Conservation (phyloP, 2,329 filamentous ascomycete species). For the Fusarium neocosmosporiellum region DNA sequence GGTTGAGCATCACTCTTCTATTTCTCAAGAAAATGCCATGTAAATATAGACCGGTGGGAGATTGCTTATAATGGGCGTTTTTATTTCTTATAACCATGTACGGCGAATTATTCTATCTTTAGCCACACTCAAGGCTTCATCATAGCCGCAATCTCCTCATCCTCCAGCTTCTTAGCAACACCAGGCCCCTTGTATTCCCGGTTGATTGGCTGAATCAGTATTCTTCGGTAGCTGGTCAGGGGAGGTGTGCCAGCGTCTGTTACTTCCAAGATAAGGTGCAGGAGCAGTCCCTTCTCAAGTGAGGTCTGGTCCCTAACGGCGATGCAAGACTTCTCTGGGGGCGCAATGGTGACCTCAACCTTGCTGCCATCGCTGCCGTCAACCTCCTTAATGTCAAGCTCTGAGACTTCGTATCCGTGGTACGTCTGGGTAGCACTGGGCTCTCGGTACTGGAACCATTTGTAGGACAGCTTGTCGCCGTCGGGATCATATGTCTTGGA, state of each 20-base stretch:
- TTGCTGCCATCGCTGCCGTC: constrained; percentile 5
- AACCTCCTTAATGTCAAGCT: background rate
- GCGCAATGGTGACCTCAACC: constrained; percentile 3
- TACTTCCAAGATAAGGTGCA: constrained; percentile 29
- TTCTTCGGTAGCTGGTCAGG: constrained; percentile 24
- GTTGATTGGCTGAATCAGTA: constrained; percentile 27
- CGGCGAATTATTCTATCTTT: background rate
- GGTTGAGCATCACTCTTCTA: background rate
- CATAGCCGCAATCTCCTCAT: background rate
- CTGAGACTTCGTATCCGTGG: constrained; percentile 5
- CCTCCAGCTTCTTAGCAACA: background rate
- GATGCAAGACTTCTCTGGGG: constrained; percentile 17
- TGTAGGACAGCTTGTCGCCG: constrained; percentile 55
- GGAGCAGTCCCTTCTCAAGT: constrained; percentile 16
- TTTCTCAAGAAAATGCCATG: background rate
- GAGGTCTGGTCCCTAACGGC: constrained; percentile 15
- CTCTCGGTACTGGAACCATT: constrained; percentile 62
- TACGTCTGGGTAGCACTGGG: constrained; percentile 31
- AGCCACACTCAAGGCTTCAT: background rate
- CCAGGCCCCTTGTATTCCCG: constrained; percentile 4
- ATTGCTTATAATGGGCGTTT: background rate
- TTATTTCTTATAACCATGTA: background rate
- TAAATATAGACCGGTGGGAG: background rate
- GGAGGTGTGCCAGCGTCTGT: constrained; percentile 19
- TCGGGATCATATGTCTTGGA: constrained; percentile 60